Base-by-base conservation (phyloP, 1,139 yeast genomes). In the Taiozyma onychis region DNA sequence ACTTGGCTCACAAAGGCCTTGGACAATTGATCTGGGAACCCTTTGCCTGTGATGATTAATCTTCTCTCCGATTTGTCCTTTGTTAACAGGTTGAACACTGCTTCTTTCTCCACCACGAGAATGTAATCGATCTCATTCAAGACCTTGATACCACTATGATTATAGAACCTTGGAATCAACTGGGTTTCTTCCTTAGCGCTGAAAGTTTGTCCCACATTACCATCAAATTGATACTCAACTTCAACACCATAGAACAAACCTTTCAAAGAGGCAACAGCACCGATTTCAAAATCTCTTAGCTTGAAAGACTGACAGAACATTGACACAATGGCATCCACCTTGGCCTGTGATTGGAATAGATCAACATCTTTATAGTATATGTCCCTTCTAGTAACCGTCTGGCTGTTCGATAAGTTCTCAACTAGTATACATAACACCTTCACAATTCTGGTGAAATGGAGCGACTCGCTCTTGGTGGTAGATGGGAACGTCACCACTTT, bases 21-120 rank as follows among this genome's bases (percentile, higher is more conserved):
- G 22, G 88, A 85, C 50, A 83, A 73, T 47, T 78, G 70, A 62
- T 88, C 95, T 0, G 95, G 91, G 56, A 72, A 85, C 5, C 95
- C 95, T 63, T 81, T 82, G 0, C 88, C 91, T 0, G 85, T 81
- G 1, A 83, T 61, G 0, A 81, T 57, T 6, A 80, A 56, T 24
- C 56, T 51, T 13, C 28, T 14, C 2, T 42, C 32, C 8, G 21
- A 7, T 4, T 47, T 52, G 22, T 59, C 61, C 57, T 54, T 48
- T 69, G 68, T 45, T 44, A 76, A 61, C 1, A 72, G 64, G 46
- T 66, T 68, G 60, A 73, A 73, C 0, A 76, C 66, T 1, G 81
- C 82, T 52, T 85, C 95, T 59, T 87, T 87, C 64, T 87, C 95
- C 16, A 87, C 68, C 0, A 87, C 71, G 2, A 85, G 61, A 0